Conservation (phyloP, 177 flowering plant species). For the Vitis hybrid region DNA sequence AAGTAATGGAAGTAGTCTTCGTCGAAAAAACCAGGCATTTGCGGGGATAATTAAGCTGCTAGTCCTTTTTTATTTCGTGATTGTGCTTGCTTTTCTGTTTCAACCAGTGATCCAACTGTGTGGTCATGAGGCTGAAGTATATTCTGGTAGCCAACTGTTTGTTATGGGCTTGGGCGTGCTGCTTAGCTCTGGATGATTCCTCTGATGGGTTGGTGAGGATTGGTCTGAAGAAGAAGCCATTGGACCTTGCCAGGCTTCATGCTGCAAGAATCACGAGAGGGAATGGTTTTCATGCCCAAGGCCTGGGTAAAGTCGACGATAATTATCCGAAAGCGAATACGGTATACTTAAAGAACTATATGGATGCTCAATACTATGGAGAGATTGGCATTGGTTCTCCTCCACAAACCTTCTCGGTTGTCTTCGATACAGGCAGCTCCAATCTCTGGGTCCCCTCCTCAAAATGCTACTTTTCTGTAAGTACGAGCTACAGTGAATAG, state of each 20-base stretch:
- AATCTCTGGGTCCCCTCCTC: slow-evolving; percentile 52
- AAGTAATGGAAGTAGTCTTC: too few relatives aligned
- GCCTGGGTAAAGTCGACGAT: not conserved
- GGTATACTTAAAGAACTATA: slow-evolving; percentile 29
- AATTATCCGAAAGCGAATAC: slow-evolving; percentile 6
- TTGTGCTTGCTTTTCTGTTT: not conserved
- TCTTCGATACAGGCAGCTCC: slow-evolving; percentile 44
- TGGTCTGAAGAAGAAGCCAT: slow-evolving; percentile 24
- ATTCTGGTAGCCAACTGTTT: slow-evolving; percentile 9
- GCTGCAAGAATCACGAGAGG: slow-evolving; percentile 20
- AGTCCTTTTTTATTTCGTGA: too few relatives aligned
- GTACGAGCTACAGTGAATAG: slow-evolving; percentile 2
- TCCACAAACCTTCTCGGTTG: slow-evolving; percentile 29
- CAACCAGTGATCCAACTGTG: not conserved
- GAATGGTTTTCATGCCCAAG: not conserved
- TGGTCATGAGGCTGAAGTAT: slow-evolving; percentile 10
- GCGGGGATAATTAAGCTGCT: too few relatives aligned
- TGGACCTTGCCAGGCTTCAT: slow-evolving; percentile 16
- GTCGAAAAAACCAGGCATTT: too few relatives aligned
- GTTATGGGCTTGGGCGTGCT: slow-evolving; percentile 14
- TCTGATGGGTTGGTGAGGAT: slow-evolving; percentile 31
- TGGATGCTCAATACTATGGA: slow-evolving; percentile 41
- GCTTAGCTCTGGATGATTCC: slow-evolving; percentile 9
- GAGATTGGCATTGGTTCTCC: slow-evolving; percentile 41
- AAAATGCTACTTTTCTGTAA: slow-evolving; percentile 38